Evolutionary conservation across 2,329 filamentous ascomycete genomes (phyloP).

Genomic region (Esteya vermicola): DNA sequence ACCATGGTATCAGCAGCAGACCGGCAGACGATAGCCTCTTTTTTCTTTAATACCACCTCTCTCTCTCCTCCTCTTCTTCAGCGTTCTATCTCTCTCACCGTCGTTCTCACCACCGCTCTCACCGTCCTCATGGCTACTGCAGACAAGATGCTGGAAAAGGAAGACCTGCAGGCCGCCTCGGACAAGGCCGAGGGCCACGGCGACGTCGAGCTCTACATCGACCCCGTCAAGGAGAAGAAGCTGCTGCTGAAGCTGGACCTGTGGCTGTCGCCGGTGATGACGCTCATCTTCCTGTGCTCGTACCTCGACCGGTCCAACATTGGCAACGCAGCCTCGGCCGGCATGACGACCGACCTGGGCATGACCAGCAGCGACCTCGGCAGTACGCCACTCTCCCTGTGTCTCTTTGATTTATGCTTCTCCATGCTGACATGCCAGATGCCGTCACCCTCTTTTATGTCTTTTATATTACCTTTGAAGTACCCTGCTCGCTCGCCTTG

Average conservation of each 20-base stretch:
- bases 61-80: too few relatives aligned
- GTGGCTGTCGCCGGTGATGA: neutral
- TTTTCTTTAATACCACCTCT: neutral
- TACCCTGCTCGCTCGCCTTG: neutral
- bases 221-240: slow-evolving; percentile 1
- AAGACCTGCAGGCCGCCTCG: neutral
- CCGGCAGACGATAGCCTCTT: neutral
- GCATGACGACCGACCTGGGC: slow-evolving; percentile 3
- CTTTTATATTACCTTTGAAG: slow-evolving; percentile 4
- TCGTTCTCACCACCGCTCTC: too few relatives aligned
- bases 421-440: neutral
- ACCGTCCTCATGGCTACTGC: neutral
- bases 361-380: neutral
- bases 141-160: neutral
- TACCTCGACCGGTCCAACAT: slow-evolving; percentile 7
- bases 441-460: slow-evolving; percentile 5
- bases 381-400: too few relatives aligned
- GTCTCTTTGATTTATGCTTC: neutral
- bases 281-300: slow-evolving; percentile 1
- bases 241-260: slow-evolving; percentile 6
- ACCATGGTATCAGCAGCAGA: too few relatives aligned
- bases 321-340: slow-evolving; percentile 6
- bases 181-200: neutral
- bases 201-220: neutral
- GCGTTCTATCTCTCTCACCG: too few relatives aligned